Conservation (phyloP, 495 filamentous ascomycete genomes). For the Letharia columbiana region DNA sequence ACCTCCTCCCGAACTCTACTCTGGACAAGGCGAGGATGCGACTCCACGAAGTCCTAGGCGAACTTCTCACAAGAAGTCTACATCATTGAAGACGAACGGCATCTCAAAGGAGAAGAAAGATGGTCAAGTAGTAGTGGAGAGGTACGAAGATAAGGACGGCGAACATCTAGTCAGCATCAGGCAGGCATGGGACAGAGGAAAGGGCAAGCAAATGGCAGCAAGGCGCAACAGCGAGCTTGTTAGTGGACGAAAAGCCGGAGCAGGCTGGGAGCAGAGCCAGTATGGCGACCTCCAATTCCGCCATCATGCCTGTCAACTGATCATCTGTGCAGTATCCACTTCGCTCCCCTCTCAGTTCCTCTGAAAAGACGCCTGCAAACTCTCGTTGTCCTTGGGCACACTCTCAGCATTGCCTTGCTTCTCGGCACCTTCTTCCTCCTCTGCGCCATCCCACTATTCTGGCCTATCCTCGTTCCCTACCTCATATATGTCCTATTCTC, state of each 20-base stretch:
- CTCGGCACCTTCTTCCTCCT: slow-evolving; percentile 84
- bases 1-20: slow-evolving; percentile 13
- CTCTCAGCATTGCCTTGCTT: slow-evolving; percentile 64
- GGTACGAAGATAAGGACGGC: slow-evolving; percentile 23
- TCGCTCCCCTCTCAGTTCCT: slow-evolving; percentile 82
- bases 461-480: slow-evolving; percentile 89
- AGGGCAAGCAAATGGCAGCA: slow-evolving; percentile 10
- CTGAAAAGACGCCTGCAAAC: slow-evolving; percentile 82
- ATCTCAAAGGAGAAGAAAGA: slow-evolving; percentile 10
- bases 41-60: slow-evolving; percentile 20
- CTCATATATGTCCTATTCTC: slow-evolving; percentile 76
- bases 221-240: slow-evolving; percentile 27
- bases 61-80: slow-evolving; percentile 20
- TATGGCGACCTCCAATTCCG: slow-evolving; percentile 14
- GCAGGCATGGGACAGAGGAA: slow-evolving; percentile 7
- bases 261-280: slow-evolving; percentile 29
- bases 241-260: slow-evolving; percentile 28
- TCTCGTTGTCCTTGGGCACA: slow-evolving; percentile 75
- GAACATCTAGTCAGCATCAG: slow-evolving; percentile 23
- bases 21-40: slow-evolving; percentile 23
- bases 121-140: slow-evolving; percentile 18
- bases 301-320: not conserved
- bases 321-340: slow-evolving; percentile 52
- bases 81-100: slow-evolving; percentile 16
- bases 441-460: slow-evolving; percentile 80